A percentile compares a stretch with the other conserved stretches of the same genome.
Conservation (phyloP, 768 basidiomycete species). For the Xerocomus spinulosus region DNA sequence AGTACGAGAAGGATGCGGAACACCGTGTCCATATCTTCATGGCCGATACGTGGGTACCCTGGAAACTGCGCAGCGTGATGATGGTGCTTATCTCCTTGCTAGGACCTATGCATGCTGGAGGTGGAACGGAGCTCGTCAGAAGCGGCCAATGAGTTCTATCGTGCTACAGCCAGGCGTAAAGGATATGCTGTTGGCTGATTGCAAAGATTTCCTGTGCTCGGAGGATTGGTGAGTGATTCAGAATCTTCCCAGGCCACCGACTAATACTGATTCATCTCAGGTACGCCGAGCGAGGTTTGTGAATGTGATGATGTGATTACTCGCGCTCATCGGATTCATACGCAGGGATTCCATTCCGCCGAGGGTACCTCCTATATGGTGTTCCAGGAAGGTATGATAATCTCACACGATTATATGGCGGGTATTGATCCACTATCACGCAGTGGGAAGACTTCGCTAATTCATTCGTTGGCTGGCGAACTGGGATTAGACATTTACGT, state of each 20-base stretch:
- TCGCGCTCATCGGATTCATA: constrained; percentile 16
- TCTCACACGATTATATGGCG: constrained; percentile 1
- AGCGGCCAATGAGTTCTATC: constrained; percentile 89
- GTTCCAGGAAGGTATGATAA: constrained; percentile 71
- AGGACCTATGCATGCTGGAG: constrained; percentile 78
- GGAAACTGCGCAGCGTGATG: constrained; percentile 7
- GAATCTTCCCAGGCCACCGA: constrained; percentile 18
- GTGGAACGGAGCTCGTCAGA: constrained; percentile 85
- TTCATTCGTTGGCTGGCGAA: constrained; percentile 81
- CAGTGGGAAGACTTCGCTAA: constrained; percentile 83
- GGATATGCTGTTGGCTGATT: constrained; percentile 85
- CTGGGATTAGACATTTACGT: constrained; percentile 89
- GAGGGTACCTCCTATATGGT: constrained; percentile 81
- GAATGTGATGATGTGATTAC: constrained; percentile 14
- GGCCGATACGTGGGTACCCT: constrained; percentile 71
- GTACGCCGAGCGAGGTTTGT: constrained; percentile 86
- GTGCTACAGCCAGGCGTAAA: constrained; percentile 86
- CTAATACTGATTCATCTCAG: constrained; percentile 36
- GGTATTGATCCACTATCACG: constrained; percentile 13
- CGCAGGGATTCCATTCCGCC: constrained; percentile 80
- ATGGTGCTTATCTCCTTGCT: constrained; percentile 5
- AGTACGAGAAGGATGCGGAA: constrained; percentile 88
- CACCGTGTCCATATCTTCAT: constrained; percentile 87
- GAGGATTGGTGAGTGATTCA: constrained; percentile 71
- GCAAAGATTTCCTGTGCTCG: constrained; percentile 77